These are phyloP conservation scores for Aureobasidium sp. DNA, from an alignment of 2,329 filamentous ascomycete genomes.

Conservation along the genomic window DNA sequence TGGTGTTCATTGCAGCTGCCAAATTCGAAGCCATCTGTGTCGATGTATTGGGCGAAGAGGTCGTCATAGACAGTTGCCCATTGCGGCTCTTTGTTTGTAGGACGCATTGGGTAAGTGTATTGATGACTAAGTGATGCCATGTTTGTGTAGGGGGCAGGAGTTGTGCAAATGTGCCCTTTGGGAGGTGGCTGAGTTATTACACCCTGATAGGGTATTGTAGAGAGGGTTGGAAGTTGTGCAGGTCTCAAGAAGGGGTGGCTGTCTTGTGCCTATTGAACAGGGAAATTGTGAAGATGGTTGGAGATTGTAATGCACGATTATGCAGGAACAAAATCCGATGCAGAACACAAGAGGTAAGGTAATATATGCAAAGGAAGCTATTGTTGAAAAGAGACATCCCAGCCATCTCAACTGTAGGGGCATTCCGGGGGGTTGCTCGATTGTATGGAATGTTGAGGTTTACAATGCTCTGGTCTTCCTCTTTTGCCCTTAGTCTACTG, in stretches of 20 bases:
- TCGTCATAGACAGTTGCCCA: slow-evolving; percentile 53
- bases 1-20: slow-evolving; percentile 43
- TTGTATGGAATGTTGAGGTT: slow-evolving; percentile 16
- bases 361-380: slow-evolving; percentile 13
- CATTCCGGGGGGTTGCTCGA: slow-evolving; percentile 11
- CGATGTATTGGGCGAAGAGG: slow-evolving; percentile 58
- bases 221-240: too few relatives aligned
- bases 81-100: slow-evolving; percentile 46
- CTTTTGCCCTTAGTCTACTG: background rate
- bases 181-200: too few relatives aligned
- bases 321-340: slow-evolving; percentile 15
- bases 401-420: slow-evolving; percentile 4
- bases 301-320: slow-evolving; percentile 5
- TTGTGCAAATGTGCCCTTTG: background rate
- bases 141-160: background rate
- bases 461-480: slow-evolving; percentile 13
- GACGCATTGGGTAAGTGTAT: slow-evolving; percentile 18
- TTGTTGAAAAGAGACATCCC: background rate
- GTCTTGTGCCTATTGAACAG: too few relatives aligned
- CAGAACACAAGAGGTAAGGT: slow-evolving; percentile 9
- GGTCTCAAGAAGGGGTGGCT: background rate
- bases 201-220: too few relatives aligned
- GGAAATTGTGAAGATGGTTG: background rate
- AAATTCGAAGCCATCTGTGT: slow-evolving; percentile 46
- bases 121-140: slow-evolving; percentile 16